A percentile compares a stretch with the other conserved stretches of the same genome.
Evolutionary conservation across 108 stramenopile species (phyloP).

Genomic region (Pseudonitzschia pungens): DNA sequence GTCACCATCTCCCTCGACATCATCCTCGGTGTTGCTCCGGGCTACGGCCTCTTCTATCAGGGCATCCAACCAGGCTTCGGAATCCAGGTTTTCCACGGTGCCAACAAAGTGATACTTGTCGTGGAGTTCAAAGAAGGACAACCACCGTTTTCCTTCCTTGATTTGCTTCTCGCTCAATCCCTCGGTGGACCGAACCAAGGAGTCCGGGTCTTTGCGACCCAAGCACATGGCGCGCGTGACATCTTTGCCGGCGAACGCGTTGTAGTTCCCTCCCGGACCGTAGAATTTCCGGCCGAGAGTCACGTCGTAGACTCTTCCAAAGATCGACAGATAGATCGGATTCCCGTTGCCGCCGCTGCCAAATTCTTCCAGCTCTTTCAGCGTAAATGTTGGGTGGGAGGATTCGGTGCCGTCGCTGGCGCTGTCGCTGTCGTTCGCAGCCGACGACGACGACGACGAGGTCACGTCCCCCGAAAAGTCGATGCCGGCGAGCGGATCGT

Average conservation of each 20-base stretch:
- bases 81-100: conserved; percentile 30
- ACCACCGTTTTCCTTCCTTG: conserved; percentile 70
- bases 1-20: background rate
- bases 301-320: conserved; percentile 82
- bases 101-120: conserved; percentile 80
- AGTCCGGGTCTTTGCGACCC: conserved; percentile 57
- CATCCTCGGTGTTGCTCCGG: background rate
- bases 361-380: conserved; percentile 57
- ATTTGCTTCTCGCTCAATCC: conserved; percentile 59
- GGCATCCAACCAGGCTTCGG: conserved; percentile 36
- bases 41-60: conserved; percentile 21
- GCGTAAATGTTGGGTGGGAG: conserved; percentile 41
- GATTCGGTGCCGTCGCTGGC: conserved; percentile 13
- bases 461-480: conserved; percentile 45
- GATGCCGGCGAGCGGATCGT: conserved; percentile 53
- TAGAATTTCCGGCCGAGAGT: conserved; percentile 65
- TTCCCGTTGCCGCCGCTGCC: conserved; percentile 56
- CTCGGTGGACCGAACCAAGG: conserved; percentile 45
- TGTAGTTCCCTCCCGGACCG: conserved; percentile 56
- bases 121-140: conserved; percentile 73
- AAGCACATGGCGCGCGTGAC: conserved; percentile 69
- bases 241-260: conserved; percentile 73
- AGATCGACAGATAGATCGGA: conserved; percentile 60
- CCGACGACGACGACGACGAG: too few relatives aligned
- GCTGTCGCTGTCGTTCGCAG: conserved; percentile 1